Evolutionary conservation across 2,329 filamentous ascomycete genomes (phyloP).

Genomic region (Colletotrichum musicola): DNA sequence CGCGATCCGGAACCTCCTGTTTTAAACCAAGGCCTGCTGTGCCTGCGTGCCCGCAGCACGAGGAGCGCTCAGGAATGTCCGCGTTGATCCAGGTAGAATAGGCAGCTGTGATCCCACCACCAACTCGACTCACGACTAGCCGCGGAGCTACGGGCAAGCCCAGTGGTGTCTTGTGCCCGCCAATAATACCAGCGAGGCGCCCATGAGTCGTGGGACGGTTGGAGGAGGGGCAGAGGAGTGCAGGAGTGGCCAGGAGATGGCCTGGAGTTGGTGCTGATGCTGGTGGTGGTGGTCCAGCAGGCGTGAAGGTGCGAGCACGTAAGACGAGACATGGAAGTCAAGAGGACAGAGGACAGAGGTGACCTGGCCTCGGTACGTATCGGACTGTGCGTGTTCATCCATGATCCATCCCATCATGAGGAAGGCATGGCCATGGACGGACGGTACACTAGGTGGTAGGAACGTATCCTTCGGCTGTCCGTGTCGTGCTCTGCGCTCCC

Average conservation of each 20-base stretch:
- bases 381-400: background rate
- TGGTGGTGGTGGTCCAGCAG: background rate
- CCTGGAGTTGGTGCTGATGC: background rate
- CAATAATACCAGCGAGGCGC: background rate
- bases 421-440: no score
- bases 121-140: background rate
- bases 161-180: background rate
- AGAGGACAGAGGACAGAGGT: background rate
- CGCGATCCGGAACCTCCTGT: slow-evolving; percentile 34
- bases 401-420: no score
- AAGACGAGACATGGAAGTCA: no score
- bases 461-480: background rate
- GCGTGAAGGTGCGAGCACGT: background rate
- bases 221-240: background rate
- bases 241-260: slow-evolving; percentile 7
- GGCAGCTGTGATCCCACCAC: background rate
- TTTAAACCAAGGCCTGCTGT: slow-evolving; percentile 29
- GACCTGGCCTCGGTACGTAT: background rate
- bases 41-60: slow-evolving; percentile 30
- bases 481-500: no score
- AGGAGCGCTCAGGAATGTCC: slow-evolving; percentile 33
- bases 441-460: background rate
- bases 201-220: slow-evolving; percentile 19
- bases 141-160: slow-evolving; percentile 18
- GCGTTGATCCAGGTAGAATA: slow-evolving; percentile 2